Percentiles rank a stretch among this genome's conserved stretches.
phyloP scores from a whole-genome alignment of 768 basidiomycete species.

The Boletus subcaerulescens region DNA sequence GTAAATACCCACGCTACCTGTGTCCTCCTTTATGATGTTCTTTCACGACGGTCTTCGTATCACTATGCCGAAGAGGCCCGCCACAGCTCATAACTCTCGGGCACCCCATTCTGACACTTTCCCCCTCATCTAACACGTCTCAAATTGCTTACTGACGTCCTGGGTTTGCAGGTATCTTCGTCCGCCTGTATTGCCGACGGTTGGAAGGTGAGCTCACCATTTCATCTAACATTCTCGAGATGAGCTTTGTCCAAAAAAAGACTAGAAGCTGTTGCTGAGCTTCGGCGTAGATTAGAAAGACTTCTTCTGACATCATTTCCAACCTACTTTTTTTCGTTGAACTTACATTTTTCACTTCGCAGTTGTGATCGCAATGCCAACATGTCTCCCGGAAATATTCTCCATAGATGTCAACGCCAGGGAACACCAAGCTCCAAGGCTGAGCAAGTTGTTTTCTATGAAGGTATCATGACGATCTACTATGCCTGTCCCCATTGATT shows the following conservation, averaged over 20 bases:
- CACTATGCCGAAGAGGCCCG: slow-evolving; percentile 84
- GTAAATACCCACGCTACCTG: slow-evolving; percentile 2
- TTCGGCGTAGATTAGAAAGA: slow-evolving; percentile 56
- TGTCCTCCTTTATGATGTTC: slow-evolving; percentile 12
- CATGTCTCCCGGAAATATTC: too few species aligned
- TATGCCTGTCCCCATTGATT: neutral
- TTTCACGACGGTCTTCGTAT: slow-evolving; percentile 92
- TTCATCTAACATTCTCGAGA: slow-evolving; percentile 4
- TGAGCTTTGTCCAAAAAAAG: slow-evolving; percentile 40
- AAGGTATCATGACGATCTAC: neutral
- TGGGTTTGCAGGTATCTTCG: neutral
- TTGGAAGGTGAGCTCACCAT: slow-evolving; percentile 7
- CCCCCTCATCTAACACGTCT: neutral
- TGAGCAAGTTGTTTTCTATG: neutral
- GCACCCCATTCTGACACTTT: slow-evolving; percentile 64
- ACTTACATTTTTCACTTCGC: neutral
- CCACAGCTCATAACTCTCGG: slow-evolving; percentile 83
- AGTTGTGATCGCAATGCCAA: too few species aligned
- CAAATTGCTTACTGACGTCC: neutral
- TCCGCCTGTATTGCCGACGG: neutral
- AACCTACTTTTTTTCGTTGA: neutral
- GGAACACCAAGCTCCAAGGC: neutral
- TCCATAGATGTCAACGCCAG: neutral
- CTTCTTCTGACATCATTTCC: slow-evolving; percentile 32
- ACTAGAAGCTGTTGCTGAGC: slow-evolving; percentile 92